Evolutionary conservation across 2,329 filamentous ascomycete species (phyloP).

Genomic region (Aureobasidium sp.): DNA sequence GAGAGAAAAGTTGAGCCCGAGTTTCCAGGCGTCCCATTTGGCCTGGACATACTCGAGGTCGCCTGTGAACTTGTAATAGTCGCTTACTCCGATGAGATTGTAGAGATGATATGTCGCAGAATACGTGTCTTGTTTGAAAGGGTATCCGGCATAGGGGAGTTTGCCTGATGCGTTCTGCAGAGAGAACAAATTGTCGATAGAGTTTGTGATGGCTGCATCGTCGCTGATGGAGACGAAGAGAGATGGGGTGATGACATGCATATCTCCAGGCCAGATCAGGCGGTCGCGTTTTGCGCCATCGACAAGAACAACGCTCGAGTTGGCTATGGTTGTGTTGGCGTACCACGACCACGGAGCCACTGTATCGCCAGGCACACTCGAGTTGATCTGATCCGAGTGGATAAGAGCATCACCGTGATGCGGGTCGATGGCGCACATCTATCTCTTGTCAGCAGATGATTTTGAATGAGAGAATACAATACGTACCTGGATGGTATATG

Average conservation of each 20-base stretch:
- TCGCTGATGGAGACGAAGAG: constrained; percentile 52
- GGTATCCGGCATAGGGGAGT: constrained; percentile 24
- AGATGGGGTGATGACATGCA: constrained; percentile 49
- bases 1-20: constrained; percentile 38
- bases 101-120: constrained; percentile 52
- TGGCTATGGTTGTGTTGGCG: constrained; percentile 36
- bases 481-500: constrained; percentile 24
- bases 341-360: constrained; percentile 33
- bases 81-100: constrained; percentile 40
- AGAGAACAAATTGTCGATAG: constrained; percentile 36
- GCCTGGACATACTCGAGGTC: constrained; percentile 34
- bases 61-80: constrained; percentile 36
- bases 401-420: constrained; percentile 30
- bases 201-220: constrained; percentile 45
- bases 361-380: constrained; percentile 26
- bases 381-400: constrained; percentile 28
- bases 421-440: constrained; percentile 33
- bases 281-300: constrained; percentile 39
- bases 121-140: constrained; percentile 21
- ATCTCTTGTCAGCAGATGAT: not conserved
- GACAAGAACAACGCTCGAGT: constrained; percentile 31
- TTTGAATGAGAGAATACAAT: no score
- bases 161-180: not conserved
- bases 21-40: constrained; percentile 39
- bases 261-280: constrained; percentile 56